These are phyloP conservation scores for Phlegmacium glaucopus DNA, from an alignment of 768 basidiomycete genomes.

Conservation along the genomic window DNA sequence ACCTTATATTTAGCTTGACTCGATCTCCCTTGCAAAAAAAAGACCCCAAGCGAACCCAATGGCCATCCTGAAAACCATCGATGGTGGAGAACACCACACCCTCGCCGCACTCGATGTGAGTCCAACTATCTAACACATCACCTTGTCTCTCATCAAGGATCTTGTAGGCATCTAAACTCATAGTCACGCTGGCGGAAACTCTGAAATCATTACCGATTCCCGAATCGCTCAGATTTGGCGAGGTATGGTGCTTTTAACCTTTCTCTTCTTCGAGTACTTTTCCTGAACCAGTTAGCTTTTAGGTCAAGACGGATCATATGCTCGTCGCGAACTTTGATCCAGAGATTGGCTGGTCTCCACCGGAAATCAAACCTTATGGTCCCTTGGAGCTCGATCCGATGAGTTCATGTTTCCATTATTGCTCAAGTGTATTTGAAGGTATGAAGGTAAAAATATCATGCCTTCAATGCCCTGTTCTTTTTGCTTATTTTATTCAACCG, in stretches of 20 bases:
- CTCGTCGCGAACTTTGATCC: conserved; percentile 63
- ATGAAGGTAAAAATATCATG: conserved; percentile 57
- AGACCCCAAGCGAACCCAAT: background rate
- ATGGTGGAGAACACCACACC: background rate
- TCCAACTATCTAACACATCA: background rate
- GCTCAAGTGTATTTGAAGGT: conserved; percentile 83
- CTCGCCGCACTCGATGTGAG: background rate
- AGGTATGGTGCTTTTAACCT: conserved; percentile 37
- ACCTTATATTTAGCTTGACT: too few species aligned
- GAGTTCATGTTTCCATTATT: conserved; percentile 82
- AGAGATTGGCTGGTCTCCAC: conserved; percentile 61
- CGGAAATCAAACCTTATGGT: conserved; percentile 73
- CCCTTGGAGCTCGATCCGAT: conserved; percentile 69
- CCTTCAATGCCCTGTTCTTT: background rate
- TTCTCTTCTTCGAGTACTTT: too few species aligned
- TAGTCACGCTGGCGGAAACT: conserved; percentile 39
- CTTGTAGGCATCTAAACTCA: conserved; percentile 56
- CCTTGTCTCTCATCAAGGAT: background rate
- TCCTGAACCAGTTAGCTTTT: too few species aligned
- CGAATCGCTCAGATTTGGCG: conserved; percentile 53
- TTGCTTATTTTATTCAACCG: too few species aligned
- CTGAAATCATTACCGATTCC: conserved; percentile 50
- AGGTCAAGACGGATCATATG: conserved; percentile 66
- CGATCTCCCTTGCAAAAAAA: too few species aligned
- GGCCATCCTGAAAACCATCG: background rate